Base-by-base conservation (phyloP, 192 early-diverging fungal genomes). In the Powellomyces hirtus region DNA sequence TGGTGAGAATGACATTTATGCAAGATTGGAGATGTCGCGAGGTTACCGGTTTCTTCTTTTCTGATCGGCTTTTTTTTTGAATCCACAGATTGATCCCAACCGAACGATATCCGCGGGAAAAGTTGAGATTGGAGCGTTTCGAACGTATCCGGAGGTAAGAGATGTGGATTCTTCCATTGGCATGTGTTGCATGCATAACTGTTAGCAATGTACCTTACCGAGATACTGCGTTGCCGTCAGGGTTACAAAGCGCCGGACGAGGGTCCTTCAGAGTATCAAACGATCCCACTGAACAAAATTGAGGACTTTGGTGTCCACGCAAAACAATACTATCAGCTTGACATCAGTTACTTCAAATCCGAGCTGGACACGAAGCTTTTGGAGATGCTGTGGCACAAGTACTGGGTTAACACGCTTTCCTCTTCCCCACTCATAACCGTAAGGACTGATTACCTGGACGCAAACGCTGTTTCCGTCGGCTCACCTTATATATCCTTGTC, bases 231-330 rank as follows among this genome's bases (percentile, higher is more conserved):
- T 1, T 63, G n/a, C 35, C 18, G 30, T 14, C 49, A 90, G 87
- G 88, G 84, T 7, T 93, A 93, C 78, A 89, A 87, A 79, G 79
- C 89, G 8, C 79, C 86, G 4, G 87, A 92, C 77, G 91, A 86
- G n/a, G 84, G 77, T 10, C 84, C 88, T 13, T 74, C 71, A 26
- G 91, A 94, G 66, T 95, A 94, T 71, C 92, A 94, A 76, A 91
- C 84, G 44, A 94, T 98, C 66, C 97, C 97, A 27, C 66, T 94
- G 53, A 87, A 81, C 81, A 98, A 98, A 64, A 96, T 98, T 74
- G 95, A 97, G 76, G 97, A 98, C 75, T 98, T 98, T 75, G 97
- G 97, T 62, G 95, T 95, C 22, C 95, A 98, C 72, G 81, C 84
- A 64, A 90, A 91, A 68, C 77, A 85, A 79, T 93, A 98, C 81